These are phyloP conservation scores for Pythium utonaiense DNA, from an alignment of 352 stramenopile genomes.

Conservation along the genomic window DNA sequence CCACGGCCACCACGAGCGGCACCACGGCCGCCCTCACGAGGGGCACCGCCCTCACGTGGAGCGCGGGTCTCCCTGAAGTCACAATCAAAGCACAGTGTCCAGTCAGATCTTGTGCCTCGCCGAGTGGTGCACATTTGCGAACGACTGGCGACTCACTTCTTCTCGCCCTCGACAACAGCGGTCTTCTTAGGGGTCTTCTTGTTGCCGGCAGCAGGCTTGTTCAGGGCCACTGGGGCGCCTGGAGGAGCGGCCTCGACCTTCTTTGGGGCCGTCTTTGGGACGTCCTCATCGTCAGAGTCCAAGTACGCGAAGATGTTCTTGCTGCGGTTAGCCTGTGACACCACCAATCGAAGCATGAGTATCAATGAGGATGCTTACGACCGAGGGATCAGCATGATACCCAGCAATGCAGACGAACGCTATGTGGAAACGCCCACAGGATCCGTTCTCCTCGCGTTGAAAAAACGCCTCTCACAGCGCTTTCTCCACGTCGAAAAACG, in stretches of 20 bases:
- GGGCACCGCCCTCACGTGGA: constrained; percentile 39
- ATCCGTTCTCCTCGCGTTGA: neutral
- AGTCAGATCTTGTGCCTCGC: neutral
- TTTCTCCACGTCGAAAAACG: neutral
- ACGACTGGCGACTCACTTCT: constrained; percentile 27
- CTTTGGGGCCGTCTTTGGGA: constrained; percentile 40
- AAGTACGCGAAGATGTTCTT: constrained; percentile 44
- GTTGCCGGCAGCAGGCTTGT: constrained; percentile 83
- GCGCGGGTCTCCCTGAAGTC: constrained; percentile 28
- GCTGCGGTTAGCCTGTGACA: constrained; percentile 29
- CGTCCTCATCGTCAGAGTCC: constrained; percentile 42
- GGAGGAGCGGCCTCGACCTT: constrained; percentile 36
- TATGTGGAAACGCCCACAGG: neutral
- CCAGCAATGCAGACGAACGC: constrained; percentile 4
- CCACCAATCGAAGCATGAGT: neutral
- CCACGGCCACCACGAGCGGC: constrained; percentile 50
- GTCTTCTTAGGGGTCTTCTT: constrained; percentile 75
- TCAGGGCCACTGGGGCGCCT: constrained; percentile 59
- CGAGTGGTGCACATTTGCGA: too few species aligned
- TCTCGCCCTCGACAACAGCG: constrained; percentile 33
- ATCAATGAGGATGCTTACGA: too few species aligned
- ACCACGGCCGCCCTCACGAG: constrained; percentile 42
- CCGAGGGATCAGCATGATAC: too few species aligned
- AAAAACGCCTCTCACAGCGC: neutral
- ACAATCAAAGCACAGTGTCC: neutral